A percentile compares a stretch with the other conserved stretches of the same genome.
Evolutionary conservation across 2,329 filamentous ascomycete genomes (phyloP).

Genomic region (Aspergillus texensis): DNA sequence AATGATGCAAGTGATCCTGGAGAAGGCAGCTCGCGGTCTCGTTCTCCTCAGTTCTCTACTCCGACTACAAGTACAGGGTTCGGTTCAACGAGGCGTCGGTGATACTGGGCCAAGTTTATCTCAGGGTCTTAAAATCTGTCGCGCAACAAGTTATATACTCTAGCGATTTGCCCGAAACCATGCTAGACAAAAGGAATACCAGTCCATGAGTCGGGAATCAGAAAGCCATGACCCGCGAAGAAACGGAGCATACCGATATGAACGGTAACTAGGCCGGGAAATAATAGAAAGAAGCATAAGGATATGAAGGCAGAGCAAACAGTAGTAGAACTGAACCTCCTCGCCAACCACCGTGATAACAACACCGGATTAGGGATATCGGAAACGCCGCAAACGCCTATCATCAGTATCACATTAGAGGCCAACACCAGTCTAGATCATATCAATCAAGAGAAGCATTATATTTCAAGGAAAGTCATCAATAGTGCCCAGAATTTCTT

Average conservation of each 20-base stretch:
- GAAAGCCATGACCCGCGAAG: not conserved
- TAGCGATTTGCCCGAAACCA: constrained; percentile 3
- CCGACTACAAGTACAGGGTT: constrained; percentile 46
- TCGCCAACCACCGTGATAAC: not conserved
- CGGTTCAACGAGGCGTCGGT: constrained; percentile 48
- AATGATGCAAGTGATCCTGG: constrained; percentile 31
- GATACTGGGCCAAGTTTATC: constrained; percentile 8
- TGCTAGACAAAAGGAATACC: not conserved
- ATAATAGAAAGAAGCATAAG: constrained; percentile 4
- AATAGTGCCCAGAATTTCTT: constrained; percentile 45
- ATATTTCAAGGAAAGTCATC: constrained; percentile 34
- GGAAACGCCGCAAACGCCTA: constrained; percentile 12
- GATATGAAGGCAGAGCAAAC: not conserved
- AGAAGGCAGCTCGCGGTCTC: constrained; percentile 37
- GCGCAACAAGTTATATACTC: constrained; percentile 3
- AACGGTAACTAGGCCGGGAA: not conserved
- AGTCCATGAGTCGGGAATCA: not conserved
- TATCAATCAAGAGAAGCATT: constrained; percentile 1
- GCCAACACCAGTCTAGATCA: constrained; percentile 3
- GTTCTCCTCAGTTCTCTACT: constrained; percentile 36
- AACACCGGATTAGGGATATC: not conserved
- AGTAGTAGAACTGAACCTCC: constrained; percentile 5
- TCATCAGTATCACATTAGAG: constrained; percentile 3
- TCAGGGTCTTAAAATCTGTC: not conserved
- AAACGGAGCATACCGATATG: not conserved